A percentile compares a stretch with the other conserved stretches of the same genome.
Evolutionary conservation across 768 basidiomycete species (phyloP).

Genomic region (Mrakia hoshinonis): DNA sequence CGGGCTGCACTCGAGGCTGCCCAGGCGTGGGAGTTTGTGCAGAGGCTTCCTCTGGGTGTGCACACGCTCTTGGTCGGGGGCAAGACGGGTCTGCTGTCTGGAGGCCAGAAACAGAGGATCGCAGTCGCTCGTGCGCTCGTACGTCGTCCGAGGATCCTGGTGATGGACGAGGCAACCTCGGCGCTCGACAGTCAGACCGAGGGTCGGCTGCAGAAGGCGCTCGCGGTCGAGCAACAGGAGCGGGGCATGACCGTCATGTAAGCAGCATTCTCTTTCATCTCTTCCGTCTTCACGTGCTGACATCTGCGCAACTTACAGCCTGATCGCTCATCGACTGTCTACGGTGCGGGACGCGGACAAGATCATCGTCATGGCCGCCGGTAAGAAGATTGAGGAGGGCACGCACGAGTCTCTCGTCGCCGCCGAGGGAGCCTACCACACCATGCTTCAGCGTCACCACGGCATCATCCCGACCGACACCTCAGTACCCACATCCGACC

Average conservation of each 20-base stretch:
- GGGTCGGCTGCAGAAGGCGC: conserved; percentile 16
- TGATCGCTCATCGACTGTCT: conserved; percentile 27
- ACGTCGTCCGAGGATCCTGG: conserved; percentile 21
- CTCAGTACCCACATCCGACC: neutral
- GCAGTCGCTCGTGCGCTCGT: conserved; percentile 31
- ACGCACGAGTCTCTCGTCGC: conserved; percentile 36
- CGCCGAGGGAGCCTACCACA: too few species aligned
- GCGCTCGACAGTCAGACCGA: conserved; percentile 29
- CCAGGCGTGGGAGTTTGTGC: conserved; percentile 39
- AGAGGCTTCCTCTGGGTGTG: conserved; percentile 35
- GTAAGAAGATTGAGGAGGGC: conserved; percentile 33
- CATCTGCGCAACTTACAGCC: neutral
- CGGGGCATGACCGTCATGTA: conserved; percentile 31
- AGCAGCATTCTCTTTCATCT: neutral
- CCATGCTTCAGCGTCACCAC: conserved; percentile 15
- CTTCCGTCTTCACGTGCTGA: neutral
- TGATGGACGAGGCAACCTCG: conserved; percentile 30
- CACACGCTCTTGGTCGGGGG: conserved; percentile 35
- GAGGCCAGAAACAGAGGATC: conserved; percentile 35
- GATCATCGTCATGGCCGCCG: conserved; percentile 35
- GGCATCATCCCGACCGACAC: conserved; percentile 2
- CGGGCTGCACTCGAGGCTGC: conserved; percentile 35
- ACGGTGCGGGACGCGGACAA: conserved; percentile 24
- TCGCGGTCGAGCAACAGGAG: conserved; percentile 24
- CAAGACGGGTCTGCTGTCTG: conserved; percentile 36